Evolutionary conservation across 192 early-diverging fungal species (phyloP).

Genomic region (Umbelopsis isabellina): DNA sequence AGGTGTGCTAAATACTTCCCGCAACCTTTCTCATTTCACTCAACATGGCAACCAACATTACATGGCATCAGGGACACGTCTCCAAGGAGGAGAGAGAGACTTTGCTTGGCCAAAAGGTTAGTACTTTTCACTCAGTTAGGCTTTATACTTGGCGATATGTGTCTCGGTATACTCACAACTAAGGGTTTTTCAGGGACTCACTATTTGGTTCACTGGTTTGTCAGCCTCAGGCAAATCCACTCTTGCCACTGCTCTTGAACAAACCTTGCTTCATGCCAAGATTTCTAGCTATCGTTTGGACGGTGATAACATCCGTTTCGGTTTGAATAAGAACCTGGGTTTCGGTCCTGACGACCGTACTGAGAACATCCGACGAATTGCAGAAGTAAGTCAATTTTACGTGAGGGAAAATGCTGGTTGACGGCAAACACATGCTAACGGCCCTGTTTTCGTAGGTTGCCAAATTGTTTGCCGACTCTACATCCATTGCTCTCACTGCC

Average conservation of each 20-base stretch:
- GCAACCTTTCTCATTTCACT: not conserved
- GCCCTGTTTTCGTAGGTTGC: conserved; percentile 52
- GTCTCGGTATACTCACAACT: not conserved
- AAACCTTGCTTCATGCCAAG: conserved; percentile 76
- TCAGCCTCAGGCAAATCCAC: conserved; percentile 96
- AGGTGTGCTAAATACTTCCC: not conserved
- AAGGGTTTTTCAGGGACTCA: conserved; percentile 63
- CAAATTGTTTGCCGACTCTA: conserved; percentile 91
- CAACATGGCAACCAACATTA: conserved; percentile 78
- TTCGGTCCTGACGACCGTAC: conserved; percentile 89
- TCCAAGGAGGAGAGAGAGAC: conserved; percentile 72
- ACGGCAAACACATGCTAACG: not conserved
- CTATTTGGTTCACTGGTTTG: conserved; percentile 93
- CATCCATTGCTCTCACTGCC: conserved; percentile 80
- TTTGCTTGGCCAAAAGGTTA: conserved; percentile 70
- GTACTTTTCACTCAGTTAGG: not conserved
- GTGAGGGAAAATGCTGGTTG: conserved; percentile 11
- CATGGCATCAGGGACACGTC: conserved; percentile 84
- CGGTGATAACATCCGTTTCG: conserved; percentile 98
- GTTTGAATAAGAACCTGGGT: conserved; percentile 92
- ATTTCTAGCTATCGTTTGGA: conserved; percentile 89
- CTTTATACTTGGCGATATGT: conserved; percentile 3
- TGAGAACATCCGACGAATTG: conserved; percentile 95
- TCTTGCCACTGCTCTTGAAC: conserved; percentile 88
- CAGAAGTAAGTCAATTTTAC: conserved; percentile 60